Base-by-base conservation (phyloP, 2,329 filamentous ascomycete species). In the Phyllachora maydis region DNA sequence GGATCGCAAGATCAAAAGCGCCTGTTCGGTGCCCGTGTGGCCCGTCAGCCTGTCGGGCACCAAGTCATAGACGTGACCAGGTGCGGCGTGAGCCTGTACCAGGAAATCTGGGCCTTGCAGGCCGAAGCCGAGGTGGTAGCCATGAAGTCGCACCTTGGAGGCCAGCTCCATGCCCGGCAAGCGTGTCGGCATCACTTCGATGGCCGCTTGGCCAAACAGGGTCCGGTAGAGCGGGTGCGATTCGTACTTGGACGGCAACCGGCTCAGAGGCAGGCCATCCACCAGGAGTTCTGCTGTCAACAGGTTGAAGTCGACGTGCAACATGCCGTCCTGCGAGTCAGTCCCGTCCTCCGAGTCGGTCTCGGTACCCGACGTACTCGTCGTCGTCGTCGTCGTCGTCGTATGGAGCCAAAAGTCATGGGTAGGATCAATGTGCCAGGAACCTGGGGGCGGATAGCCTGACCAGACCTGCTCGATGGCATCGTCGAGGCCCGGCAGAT, bases 11-110 rank as follows among this genome's bases (percentile, higher is more conserved):
- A 64, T 59, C 0, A 35, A 30, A 0, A 70, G 32, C 0, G 62
- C 58, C 21, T 58, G 38, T 30, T 71, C 64, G 0, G 59, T 65
- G 0, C 66, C 65, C 0, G 60, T 70, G 4, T 40, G 38, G 0
- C 33, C 22, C 0, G 54, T 61, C 0, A 68, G 41, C 0, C 39
- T 41, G 31, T 70, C 64, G 0, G 55, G 52, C 0, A 65, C 38
- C n/a, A n/a, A n/a, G n/a, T n/a, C n/a, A n/a, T n/a, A n/a, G n/a
- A n/a, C n/a, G n/a, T n/a, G n/a, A n/a, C n/a, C n/a, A n/a, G n/a
- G n/a, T n/a, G n/a, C n/a, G n/a, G n/a, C n/a, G n/a, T n/a, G n/a
- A n/a, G n/a, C n/a, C n/a, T n/a, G n/a, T n/a, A n/a, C n/a, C n/a
- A n/a, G 19, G 6, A 9, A 9, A 20, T 11, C 19, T 11, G 6